Conservation (phyloP, 2,329 filamentous ascomycete genomes). For the Colletotrichum sojae region DNA sequence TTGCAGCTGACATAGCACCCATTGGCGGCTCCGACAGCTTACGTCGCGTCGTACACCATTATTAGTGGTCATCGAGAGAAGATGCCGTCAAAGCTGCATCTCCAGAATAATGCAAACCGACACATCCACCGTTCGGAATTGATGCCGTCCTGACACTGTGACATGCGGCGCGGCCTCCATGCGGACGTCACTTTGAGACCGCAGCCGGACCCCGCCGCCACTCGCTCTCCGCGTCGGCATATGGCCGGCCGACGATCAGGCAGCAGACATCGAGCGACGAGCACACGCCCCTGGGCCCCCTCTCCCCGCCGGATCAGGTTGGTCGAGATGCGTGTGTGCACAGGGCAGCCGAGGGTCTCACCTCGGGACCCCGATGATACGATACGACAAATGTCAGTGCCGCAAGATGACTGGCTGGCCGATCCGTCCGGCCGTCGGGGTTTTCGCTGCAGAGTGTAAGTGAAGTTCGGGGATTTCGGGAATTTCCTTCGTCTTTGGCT, state of each 20-base stretch:
- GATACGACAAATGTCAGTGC: slow-evolving; percentile 35
- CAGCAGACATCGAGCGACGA: background rate
- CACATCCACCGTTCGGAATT: slow-evolving; percentile 4
- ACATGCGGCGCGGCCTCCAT: background rate
- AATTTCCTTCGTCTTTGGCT: slow-evolving; percentile 10
- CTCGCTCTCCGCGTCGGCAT: slow-evolving; percentile 18
- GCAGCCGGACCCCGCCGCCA: slow-evolving; percentile 2
- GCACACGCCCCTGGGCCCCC: background rate
- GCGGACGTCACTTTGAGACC: background rate
- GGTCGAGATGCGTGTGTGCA: background rate
- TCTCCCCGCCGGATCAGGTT: background rate
- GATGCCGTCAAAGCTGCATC: background rate
- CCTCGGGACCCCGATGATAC: slow-evolving; percentile 29
- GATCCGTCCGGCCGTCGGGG: slow-evolving; percentile 32
- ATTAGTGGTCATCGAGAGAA: background rate
- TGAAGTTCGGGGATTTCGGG: background rate
- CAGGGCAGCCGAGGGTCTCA: slow-evolving; percentile 35
- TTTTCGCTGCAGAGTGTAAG: slow-evolving; percentile 9
- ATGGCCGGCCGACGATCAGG: slow-evolving; percentile 17
- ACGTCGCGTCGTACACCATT: background rate
- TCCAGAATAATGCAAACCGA: slow-evolving; percentile 16
- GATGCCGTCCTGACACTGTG: slow-evolving; percentile 9
- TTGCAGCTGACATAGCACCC: no score
- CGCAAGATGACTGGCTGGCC: slow-evolving; percentile 30
- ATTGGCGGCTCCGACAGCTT: background rate